These are phyloP conservation scores for Salix arbutifolia DNA, from an alignment of 345 rosid species.

Conservation along the genomic window DNA sequence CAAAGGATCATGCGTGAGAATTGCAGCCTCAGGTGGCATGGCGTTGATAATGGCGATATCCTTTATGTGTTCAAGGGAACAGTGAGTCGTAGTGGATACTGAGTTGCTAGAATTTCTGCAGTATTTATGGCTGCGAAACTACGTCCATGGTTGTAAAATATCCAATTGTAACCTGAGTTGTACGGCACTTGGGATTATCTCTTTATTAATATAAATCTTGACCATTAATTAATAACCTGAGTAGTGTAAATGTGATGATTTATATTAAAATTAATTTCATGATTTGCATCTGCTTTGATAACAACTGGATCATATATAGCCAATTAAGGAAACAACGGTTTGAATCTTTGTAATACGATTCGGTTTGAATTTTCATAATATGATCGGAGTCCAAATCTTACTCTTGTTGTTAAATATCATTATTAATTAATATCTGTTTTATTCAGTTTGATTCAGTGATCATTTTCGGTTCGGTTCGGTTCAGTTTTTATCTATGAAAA, in stretches of 20 bases:
- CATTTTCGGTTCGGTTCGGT: too few species aligned
- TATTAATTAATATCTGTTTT: too few species aligned
- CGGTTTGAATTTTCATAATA: too few species aligned
- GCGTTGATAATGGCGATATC: slow-evolving; percentile 60
- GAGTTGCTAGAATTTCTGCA: neutral
- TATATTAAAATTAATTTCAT: neutral
- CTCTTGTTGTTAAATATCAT: too few species aligned
- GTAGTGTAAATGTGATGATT: too few species aligned
- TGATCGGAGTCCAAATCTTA: too few species aligned
- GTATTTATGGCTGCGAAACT: neutral
- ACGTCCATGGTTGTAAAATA: neutral
- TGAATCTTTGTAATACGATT: too few species aligned
- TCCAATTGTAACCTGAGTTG: neutral
- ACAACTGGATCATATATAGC: too few species aligned
- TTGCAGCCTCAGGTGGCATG: slow-evolving; percentile 78
- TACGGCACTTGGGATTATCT: neutral
- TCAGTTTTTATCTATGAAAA: too few species aligned
- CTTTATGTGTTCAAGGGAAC: slow-evolving; percentile 78
- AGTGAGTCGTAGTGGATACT: slow-evolving; percentile 34
- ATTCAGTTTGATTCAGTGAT: too few species aligned
- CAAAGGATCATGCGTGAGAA: slow-evolving; percentile 71
- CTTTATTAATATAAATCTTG: neutral
- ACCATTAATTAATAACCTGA: neutral
- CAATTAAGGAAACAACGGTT: too few species aligned
- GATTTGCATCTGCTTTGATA: neutral